phyloP scores from a whole-genome alignment of 805 yeast species.

The Komagataella ulmi region DNA sequence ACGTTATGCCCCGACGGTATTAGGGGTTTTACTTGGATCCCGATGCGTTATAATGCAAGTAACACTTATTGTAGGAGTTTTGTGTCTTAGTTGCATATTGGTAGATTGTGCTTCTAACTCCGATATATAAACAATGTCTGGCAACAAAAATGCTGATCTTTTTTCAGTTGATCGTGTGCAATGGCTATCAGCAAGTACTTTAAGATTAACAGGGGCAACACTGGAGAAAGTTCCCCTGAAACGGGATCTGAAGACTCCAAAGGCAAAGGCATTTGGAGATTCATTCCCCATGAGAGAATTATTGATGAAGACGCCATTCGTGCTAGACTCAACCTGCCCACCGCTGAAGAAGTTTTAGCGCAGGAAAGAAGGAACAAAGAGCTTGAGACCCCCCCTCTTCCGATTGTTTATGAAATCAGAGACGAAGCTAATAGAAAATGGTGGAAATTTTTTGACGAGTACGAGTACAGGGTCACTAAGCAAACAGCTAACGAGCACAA shows the following conservation, averaged over 20 bases:
- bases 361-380: not conserved
- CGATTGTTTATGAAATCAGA: conserved; percentile 24
- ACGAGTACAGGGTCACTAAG: conserved; percentile 38
- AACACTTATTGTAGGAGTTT: not conserved
- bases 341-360: not conserved
- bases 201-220: not conserved
- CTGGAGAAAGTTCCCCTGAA: not conserved
- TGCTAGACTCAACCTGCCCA: not conserved
- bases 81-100: not conserved
- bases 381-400: not conserved
- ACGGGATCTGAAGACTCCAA: not conserved
- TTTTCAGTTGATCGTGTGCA: not conserved
- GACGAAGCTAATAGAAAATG: conserved; percentile 41
- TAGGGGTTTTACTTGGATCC: too few relatives aligned
- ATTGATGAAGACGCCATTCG: not conserved
- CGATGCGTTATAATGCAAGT: not conserved
- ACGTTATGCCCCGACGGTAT: not conserved
- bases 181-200: not conserved
- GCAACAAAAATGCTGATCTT: not conserved
- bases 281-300: not conserved
- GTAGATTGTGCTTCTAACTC: not conserved
- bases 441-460: conserved; percentile 48
- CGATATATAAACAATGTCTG: not conserved
- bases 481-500: conserved; percentile 18
- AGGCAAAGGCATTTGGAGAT: not conserved